Evolutionary conservation across 2,329 filamentous ascomycete genomes (phyloP), one percentile per base, ranked within the genome.

Genomic region (Exophiala bonariae): DNA sequence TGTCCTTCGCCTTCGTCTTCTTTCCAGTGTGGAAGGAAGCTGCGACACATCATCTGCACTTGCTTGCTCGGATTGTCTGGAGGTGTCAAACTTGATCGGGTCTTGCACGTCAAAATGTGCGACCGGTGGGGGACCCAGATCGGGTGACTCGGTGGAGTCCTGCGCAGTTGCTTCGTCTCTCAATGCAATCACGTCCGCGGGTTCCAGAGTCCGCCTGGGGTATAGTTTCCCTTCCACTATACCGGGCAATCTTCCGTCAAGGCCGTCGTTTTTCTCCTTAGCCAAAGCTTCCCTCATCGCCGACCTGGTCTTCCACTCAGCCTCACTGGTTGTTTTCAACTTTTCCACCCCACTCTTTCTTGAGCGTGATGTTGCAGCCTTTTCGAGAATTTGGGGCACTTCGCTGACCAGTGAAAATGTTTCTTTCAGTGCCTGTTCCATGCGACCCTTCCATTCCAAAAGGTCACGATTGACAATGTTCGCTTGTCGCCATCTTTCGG

Each of bases 221-320:
- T 75, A 83, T 50, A 66, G 70, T 61, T 82, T 82, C 59, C 78
- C 76, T 62, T 85, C 82, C 2, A 71, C 57, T 41, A 85, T 85
- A 3, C 75, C 76, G 7, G 81, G 80, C 55, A 85, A 66, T 56
- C 73, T 63, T 26, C 66, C 65, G 41, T 74, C 67, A 19, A 52
- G 48, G 17, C 23, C 37, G 18, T 49, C 28, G 13, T 22, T 31
- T 35, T 40, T 68, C 26, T 65, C 66, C 26, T 65, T 62, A 22
- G 65, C 62, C 30, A 52, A 16, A 3, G 40, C 57, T n/a, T 56
- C 56, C 23, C 48, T 47, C 40, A 52, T 43, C 1, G 50, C 54
- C 41, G 47, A 47, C 23, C 53, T 44, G 17, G 54, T 49, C 37
- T 45, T 52, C 52, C 57, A 70, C 60, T 56, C 65, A 23, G 51